phyloP scores from a whole-genome alignment of 1,139 yeast species.

The Geotrichum carabidarum region DNA sequence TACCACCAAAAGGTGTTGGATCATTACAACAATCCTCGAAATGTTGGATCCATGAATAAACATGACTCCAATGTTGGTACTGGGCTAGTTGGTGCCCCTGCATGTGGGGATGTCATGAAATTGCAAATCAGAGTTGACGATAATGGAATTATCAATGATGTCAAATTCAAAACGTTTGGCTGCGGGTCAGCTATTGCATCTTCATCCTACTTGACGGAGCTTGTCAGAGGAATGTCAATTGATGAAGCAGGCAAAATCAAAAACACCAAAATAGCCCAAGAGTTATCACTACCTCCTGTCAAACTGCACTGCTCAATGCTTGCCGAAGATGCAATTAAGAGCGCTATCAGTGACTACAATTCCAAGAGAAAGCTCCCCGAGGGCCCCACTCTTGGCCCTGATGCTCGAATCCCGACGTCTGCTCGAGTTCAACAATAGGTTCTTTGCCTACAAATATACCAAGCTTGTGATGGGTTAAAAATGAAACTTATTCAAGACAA shows the following conservation, averaged over 20 bases:
- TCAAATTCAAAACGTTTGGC: conserved; percentile 95
- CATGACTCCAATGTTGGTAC: conserved; percentile 80
- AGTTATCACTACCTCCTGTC: conserved; percentile 91
- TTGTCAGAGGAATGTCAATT: conserved; percentile 88
- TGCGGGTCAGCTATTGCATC: conserved; percentile 98
- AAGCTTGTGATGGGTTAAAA: not conserved
- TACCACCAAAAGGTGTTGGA: conserved; percentile 54
- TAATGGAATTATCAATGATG: conserved; percentile 88
- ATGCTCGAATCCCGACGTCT: conserved; percentile 2
- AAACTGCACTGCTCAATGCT: conserved; percentile 96
- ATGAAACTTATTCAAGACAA: too few species aligned
- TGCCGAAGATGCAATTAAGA: conserved; percentile 98
- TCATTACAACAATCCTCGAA: conserved; percentile 93
- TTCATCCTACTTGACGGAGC: conserved; percentile 87
- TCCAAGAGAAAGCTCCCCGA: conserved; percentile 47
- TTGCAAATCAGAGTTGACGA: conserved; percentile 89
- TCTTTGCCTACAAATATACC: not conserved
- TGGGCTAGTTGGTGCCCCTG: conserved; percentile 95
- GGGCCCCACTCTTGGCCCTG: conserved; percentile 38
- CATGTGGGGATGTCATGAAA: conserved; percentile 99
- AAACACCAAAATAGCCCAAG: conserved; percentile 88
- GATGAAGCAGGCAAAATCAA: conserved; percentile 91
- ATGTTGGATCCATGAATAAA: conserved; percentile 89
- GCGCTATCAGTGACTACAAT: conserved; percentile 92
- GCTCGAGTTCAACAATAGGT: too few species aligned